Evolutionary conservation across 2,329 filamentous ascomycete species (phyloP), one percentile per base, ranked within the genome.

Genomic region (Ilyonectria mors-panacis): DNA sequence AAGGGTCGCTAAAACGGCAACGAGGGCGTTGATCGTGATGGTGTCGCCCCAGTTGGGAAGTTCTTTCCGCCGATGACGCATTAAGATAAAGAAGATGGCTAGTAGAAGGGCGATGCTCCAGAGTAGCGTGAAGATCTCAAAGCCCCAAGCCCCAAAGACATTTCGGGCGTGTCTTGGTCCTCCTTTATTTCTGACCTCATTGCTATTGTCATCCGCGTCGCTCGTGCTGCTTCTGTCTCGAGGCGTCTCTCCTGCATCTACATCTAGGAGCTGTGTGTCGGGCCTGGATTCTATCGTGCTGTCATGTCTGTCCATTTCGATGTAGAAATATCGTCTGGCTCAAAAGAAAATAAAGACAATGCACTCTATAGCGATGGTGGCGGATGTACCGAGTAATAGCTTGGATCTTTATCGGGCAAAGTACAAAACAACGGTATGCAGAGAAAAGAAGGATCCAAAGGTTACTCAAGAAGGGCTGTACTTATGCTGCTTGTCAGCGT

Each of bases 91-190:
- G 21, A 42, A 30, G 17, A 63, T 63, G 15, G 60, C 60, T 1
- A 35, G n/a, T 7, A 63, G 60, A 21, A 63, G 60, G n/a, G 51
- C 54, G 44, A 63, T 37, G 23, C 39, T 33, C 28, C 55, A 28
- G 33, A 44, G 9, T 9, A 63, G 53, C 19, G 57, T 19, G 4
- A 63, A 26, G 3, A 56, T 17, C 33, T 63, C 60, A 21, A 39
- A 39, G 26, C 48, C 26, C 60, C 53, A 63, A 42, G 39, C 47
- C 39, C 42, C 17, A 8, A 63, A n/a, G 9, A 50, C 56, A 17
- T 33, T 48, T 17, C n/a, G 44, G 19, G 10, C 23, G 9, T 30
- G 19, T 6, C 12, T 7, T 4, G n/a, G n/a, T 4, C 10, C 19
- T 5, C n/a, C 7, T 10, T 23, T 13, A n/a, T 45, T 12, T n/a